Evolutionary conservation across 75 land plant species (phyloP).

Genomic region (Picea sitchensis): DNA sequence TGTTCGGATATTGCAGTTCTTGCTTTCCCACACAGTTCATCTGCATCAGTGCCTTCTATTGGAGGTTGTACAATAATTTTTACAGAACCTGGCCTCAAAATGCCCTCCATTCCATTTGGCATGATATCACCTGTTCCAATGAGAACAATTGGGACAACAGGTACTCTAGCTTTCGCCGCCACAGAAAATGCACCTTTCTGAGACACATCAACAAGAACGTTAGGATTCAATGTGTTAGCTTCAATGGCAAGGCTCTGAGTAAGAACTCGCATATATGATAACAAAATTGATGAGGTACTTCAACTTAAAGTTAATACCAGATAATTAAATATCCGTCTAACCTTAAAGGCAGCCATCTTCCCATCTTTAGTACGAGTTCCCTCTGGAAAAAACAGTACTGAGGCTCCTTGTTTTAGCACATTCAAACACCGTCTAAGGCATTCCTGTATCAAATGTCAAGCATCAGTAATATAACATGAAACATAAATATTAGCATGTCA

Average conservation of each 20-base stretch:
- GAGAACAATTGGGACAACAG: slow-evolving; percentile 88
- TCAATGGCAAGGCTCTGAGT: not conserved
- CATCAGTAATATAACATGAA: not conserved
- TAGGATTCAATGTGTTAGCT: not conserved
- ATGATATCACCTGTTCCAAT: slow-evolving; percentile 91
- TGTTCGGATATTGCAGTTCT: slow-evolving; percentile 56
- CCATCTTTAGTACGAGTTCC: slow-evolving; percentile 96
- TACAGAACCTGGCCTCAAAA: slow-evolving; percentile 60
- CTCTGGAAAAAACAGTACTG: slow-evolving; percentile 95
- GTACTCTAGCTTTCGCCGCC: slow-evolving; percentile 79
- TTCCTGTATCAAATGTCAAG: slow-evolving; percentile 42
- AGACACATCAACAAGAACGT: slow-evolving; percentile 7
- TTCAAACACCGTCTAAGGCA: slow-evolving; percentile 72
- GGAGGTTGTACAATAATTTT: slow-evolving; percentile 82
- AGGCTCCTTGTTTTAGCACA: slow-evolving; percentile 70
- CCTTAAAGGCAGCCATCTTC: slow-evolving; percentile 86
- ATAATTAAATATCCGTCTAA: slow-evolving; percentile 11
- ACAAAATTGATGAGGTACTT: not conserved
- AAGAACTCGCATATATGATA: not conserved
- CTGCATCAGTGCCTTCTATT: slow-evolving; percentile 56
- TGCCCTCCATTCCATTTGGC: slow-evolving; percentile 82
- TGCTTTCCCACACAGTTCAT: slow-evolving; percentile 60
- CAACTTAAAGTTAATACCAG: not conserved
- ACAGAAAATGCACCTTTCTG: slow-evolving; percentile 98
- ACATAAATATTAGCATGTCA: not conserved